Conservation (phyloP, 805 yeast species). For the Candida easanensis region DNA sequence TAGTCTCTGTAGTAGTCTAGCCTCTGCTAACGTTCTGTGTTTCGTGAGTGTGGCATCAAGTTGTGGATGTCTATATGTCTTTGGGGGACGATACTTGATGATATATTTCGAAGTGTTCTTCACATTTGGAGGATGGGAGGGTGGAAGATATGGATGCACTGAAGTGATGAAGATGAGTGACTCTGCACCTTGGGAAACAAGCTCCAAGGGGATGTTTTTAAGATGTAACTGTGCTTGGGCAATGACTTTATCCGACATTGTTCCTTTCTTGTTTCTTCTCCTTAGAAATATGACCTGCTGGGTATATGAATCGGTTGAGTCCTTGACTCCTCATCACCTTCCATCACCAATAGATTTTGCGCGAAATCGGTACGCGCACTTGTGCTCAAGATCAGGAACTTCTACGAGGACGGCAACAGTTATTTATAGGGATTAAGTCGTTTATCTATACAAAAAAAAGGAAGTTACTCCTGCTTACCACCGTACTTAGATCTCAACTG, state of each 20-base stretch:
- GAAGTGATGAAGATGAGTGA: slow-evolving; percentile 69
- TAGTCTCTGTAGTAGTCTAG: slow-evolving; percentile 66
- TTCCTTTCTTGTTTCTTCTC: no score
- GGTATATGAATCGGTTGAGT: no score
- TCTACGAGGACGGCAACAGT: no score
- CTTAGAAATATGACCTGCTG: no score
- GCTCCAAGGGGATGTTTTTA: slow-evolving; percentile 46
- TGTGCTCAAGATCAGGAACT: no score
- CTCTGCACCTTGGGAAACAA: slow-evolving; percentile 88
- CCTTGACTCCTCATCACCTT: no score
- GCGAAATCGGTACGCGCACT: no score
- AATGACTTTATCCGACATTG: slow-evolving; percentile 56
- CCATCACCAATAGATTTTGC: no score
- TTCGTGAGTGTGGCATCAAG: slow-evolving; percentile 76
- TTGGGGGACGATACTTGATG: slow-evolving; percentile 83
- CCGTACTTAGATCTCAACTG: slow-evolving; percentile 87
- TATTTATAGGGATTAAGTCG: no score
- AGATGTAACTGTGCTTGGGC: slow-evolving; percentile 40
- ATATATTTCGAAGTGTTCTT: slow-evolving; percentile 42
- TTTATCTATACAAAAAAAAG: not conserved
- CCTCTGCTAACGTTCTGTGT: slow-evolving; percentile 81
- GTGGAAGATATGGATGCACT: slow-evolving; percentile 64
- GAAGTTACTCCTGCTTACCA: slow-evolving; percentile 52
- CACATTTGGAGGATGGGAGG: slow-evolving; percentile 28
- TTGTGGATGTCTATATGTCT: slow-evolving; percentile 84